Evolutionary conservation across 345 rosid species (phyloP), one percentile per base, ranked within the genome.

Genomic region (Sapria himalayana): DNA sequence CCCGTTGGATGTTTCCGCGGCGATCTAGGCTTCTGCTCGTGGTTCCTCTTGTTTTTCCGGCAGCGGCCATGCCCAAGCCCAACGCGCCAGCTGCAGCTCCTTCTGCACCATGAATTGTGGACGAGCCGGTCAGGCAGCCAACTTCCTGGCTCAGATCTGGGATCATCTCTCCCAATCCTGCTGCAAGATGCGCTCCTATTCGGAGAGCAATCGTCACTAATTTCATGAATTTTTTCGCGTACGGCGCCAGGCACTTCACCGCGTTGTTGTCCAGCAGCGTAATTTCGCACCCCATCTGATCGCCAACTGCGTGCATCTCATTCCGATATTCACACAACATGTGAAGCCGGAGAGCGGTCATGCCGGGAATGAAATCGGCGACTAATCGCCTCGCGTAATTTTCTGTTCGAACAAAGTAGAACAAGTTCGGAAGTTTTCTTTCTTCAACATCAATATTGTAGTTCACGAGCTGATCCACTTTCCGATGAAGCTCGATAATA

Each of bases 231-330:
- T 58, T 69, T 33, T 72, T 61, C 89, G 76, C 74, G 62, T 76
- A 72, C 22, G 94, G 94, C 60, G 92, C 97, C 64, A 76, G 58
- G 22, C 64, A 46, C 39, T 61, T 65, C 13, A 79, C 79, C 20
- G 92, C 72, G 22, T n/a, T 52, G 74, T 74, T 82, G 39, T 89
- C 91, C 19, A 89, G 67, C 65, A 78, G 94, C 85, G 81, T 74
- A 49, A 86, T 50, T 50, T 79, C 95, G 33, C 95, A 79, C 14
- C 86, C 94, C 4, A 72, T 54, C 59, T 82, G 94, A 27, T 76
- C 94, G 43, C 76, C 93, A 6, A 89, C 84, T 5, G 82, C 84
- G 12, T 89, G 93, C 84, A 89, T 82, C 61, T 89, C 95, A 27
- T 72, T 53, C 49, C 93, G 69, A 50, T 45, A 82, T 45, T 89